These are phyloP conservation scores for Rhipidocladum racemiflorum DNA, from an alignment of 176 grass and related monocot species.

Conservation along the genomic window DNA sequence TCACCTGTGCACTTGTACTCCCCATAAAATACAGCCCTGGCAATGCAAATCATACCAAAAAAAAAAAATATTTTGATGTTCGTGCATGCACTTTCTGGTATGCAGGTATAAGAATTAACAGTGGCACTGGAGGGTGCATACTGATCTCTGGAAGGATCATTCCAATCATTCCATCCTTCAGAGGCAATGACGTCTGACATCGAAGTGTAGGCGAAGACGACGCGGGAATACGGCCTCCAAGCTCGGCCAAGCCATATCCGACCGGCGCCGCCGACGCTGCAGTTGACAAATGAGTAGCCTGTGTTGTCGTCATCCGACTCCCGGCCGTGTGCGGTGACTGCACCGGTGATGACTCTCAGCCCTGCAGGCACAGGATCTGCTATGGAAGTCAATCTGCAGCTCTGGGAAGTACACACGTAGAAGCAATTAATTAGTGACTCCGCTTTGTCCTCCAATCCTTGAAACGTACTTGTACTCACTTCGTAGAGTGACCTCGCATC, in stretches of 20 bases:
- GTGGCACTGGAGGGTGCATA: constrained; percentile 27
- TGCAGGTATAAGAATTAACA: not conserved
- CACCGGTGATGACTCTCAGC: constrained; percentile 54
- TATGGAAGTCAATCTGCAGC: constrained; percentile 72
- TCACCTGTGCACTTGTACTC: constrained; percentile 72
- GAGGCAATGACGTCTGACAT: constrained; percentile 68
- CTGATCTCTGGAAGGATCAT: constrained; percentile 75
- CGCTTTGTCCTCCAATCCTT: not conserved
- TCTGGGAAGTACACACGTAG: constrained; percentile 33
- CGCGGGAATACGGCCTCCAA: constrained; percentile 66
- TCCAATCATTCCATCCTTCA: constrained; percentile 89
- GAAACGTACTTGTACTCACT: constrained; percentile 23
- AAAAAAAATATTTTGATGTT: constrained; percentile 6
- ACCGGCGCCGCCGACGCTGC: constrained; percentile 67
- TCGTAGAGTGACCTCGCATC: constrained; percentile 84
- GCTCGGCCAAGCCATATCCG: constrained; percentile 76
- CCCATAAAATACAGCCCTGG: constrained; percentile 77
- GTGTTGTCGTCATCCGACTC: constrained; percentile 55
- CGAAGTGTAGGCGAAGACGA: constrained; percentile 68
- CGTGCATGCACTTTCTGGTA: constrained; percentile 13
- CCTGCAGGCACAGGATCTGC: constrained; percentile 65
- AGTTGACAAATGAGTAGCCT: constrained; percentile 68
- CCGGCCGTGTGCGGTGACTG: constrained; percentile 59
- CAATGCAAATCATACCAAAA: constrained; percentile 7
- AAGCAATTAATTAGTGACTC: constrained; percentile 22